Conservation (phyloP, 768 basidiomycete species). For the Aureoboletus auriporus region DNA sequence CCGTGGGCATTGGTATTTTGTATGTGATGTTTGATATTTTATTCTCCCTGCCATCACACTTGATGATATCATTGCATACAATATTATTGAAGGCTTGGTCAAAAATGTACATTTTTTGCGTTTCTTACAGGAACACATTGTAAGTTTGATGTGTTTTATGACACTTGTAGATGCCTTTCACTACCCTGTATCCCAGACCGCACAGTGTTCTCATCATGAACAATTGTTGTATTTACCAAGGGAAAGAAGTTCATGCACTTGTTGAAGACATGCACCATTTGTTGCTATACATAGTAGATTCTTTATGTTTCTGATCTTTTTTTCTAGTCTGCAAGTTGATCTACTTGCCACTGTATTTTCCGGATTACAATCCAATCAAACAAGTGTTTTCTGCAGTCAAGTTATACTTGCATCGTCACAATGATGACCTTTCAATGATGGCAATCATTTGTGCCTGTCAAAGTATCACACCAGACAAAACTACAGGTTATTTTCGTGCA, state of each 20-base stretch:
- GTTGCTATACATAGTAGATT: too few relatives aligned
- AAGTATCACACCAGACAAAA: background rate
- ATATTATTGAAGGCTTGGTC: background rate
- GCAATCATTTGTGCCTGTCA: background rate
- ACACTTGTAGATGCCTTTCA: background rate
- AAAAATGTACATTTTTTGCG: background rate
- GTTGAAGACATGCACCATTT: background rate
- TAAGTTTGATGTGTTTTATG: too few relatives aligned
- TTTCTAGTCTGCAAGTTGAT: constrained; percentile 21
- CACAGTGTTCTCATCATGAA: background rate
- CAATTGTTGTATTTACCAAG: background rate
- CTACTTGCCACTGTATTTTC: constrained; percentile 20
- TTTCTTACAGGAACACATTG: background rate
- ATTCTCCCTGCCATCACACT: background rate
- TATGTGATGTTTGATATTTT: background rate
- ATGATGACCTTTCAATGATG: background rate
- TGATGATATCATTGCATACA: background rate
- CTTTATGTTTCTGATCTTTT: background rate
- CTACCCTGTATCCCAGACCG: background rate
- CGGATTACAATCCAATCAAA: background rate
- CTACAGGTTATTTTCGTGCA: constrained; percentile 1
- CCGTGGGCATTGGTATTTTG: background rate
- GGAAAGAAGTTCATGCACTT: background rate
- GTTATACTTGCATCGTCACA: background rate
- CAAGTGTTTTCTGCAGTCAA: background rate